A percentile compares a stretch with the other conserved stretches of the same genome.
These are phyloP conservation scores for Trifolium repens DNA, from an alignment of 306 rosid genomes.

Conservation along the genomic window DNA sequence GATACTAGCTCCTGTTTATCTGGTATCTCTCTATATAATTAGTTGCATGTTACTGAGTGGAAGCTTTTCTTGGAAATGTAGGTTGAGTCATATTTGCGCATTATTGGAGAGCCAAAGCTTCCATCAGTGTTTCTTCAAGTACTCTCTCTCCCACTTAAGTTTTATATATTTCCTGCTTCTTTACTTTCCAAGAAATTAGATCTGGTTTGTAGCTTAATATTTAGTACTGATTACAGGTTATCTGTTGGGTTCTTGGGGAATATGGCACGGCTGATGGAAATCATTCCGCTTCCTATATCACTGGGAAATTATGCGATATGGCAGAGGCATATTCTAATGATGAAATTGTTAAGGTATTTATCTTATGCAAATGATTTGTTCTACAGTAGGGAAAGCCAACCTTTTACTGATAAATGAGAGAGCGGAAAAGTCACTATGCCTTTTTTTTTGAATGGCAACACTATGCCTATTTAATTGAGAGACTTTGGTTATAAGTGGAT, in stretches of 20 bases:
- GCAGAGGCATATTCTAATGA: slow-evolving; percentile 96
- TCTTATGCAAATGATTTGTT: slow-evolving; percentile 10
- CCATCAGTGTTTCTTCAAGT: slow-evolving; percentile 95
- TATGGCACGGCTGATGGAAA: slow-evolving; percentile 93
- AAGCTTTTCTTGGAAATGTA: slow-evolving; percentile 47
- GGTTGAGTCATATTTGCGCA: slow-evolving; percentile 88
- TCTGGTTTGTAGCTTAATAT: slow-evolving; percentile 38
- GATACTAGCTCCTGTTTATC: slow-evolving; percentile 39
- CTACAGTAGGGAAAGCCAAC: slow-evolving; percentile 9
- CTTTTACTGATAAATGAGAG: slow-evolving; percentile 14
- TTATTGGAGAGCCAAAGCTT: slow-evolving; percentile 91
- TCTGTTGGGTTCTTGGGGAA: slow-evolving; percentile 98
- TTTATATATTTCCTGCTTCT: slow-evolving; percentile 17
- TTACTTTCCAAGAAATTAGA: slow-evolving; percentile 26
- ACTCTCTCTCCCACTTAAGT: slow-evolving; percentile 37
- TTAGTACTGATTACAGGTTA: slow-evolving; percentile 72
- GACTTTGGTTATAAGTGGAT: slow-evolving; percentile 30
- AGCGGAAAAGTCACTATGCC: not conserved
- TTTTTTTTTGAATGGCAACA: too few relatives aligned
- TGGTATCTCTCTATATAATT: slow-evolving; percentile 9
- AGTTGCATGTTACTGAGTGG: slow-evolving; percentile 18
- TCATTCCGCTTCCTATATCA: slow-evolving; percentile 76
- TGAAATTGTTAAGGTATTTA: slow-evolving; percentile 84
- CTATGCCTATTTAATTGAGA: not conserved
- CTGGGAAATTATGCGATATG: slow-evolving; percentile 88